Evolutionary conservation across 495 filamentous ascomycete genomes (phyloP).

Genomic region (Saxophila tyrrhenica): DNA sequence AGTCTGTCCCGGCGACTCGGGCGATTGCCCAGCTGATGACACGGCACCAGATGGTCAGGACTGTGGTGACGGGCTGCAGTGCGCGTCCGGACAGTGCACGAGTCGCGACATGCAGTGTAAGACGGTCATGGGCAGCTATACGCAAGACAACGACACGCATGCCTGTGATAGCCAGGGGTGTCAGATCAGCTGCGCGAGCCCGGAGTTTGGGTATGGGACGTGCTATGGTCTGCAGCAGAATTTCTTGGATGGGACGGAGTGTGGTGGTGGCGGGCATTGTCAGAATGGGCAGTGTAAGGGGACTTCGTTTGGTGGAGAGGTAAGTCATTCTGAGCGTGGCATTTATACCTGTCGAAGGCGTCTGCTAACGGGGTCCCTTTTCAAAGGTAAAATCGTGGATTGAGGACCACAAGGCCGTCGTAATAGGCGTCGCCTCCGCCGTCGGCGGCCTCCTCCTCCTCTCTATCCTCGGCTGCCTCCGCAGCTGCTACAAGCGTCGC

Average conservation of each 20-base stretch:
- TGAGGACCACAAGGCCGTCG: slow-evolving; percentile 32
- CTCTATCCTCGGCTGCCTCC: slow-evolving; percentile 27
- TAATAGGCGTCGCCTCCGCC: slow-evolving; percentile 31
- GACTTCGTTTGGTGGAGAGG: too few species aligned
- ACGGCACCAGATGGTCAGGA: slow-evolving; percentile 54
- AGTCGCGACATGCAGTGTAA: slow-evolving; percentile 84
- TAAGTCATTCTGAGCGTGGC: too few species aligned
- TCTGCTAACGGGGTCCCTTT: too few species aligned
- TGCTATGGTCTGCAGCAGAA: slow-evolving; percentile 77
- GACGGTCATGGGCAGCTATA: slow-evolving; percentile 69
- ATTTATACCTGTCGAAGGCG: too few species aligned
- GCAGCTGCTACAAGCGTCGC: slow-evolving; percentile 21
- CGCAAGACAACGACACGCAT: slow-evolving; percentile 64
- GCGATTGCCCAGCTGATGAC: slow-evolving; percentile 62
- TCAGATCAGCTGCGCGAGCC: slow-evolving; percentile 61
- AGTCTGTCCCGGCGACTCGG: slow-evolving; percentile 60
- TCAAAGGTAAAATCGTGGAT: slow-evolving; percentile 36
- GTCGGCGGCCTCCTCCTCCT: slow-evolving; percentile 33
- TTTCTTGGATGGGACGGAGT: slow-evolving; percentile 87
- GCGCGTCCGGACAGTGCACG: slow-evolving; percentile 91
- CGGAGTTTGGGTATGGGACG: slow-evolving; percentile 48
- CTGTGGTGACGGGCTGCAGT: slow-evolving; percentile 61
- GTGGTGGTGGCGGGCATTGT: slow-evolving; percentile 71
- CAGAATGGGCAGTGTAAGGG: too few species aligned
- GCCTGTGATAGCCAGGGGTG: slow-evolving; percentile 70